Conservation (phyloP, 352 stramenopile genomes). For the Plasmopara muralis region DNA sequence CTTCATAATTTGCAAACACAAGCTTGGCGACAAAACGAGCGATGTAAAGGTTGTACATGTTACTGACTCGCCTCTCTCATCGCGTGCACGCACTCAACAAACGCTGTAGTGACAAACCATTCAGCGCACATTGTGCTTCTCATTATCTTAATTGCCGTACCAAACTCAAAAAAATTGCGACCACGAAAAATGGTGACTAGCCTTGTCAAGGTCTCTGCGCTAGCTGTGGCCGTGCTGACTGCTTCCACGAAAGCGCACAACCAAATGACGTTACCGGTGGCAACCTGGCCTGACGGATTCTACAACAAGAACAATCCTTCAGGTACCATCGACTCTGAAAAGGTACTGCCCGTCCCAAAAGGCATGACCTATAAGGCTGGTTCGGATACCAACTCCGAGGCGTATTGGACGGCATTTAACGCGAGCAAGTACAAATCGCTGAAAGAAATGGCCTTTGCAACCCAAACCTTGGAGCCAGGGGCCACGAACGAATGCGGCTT, state of each 20-base stretch:
- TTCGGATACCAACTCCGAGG: constrained; percentile 20
- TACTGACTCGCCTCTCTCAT: too few species aligned
- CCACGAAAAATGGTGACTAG: neutral
- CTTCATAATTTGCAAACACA: too few species aligned
- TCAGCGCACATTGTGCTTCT: neutral
- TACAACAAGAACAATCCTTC: constrained; percentile 24
- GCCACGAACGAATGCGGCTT: constrained; percentile 29
- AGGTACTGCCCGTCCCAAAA: constrained; percentile 17
- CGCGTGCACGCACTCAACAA: too few species aligned
- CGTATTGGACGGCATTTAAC: constrained; percentile 32
- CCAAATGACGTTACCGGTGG: constrained; percentile 30
- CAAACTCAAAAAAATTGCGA: constrained; percentile 5
- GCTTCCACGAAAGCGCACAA: constrained; percentile 18
- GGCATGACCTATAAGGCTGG: constrained; percentile 25
- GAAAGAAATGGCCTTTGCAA: constrained; percentile 28
- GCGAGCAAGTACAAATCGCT: constrained; percentile 40
- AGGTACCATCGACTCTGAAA: constrained; percentile 16
- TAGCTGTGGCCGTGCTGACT: constrained; percentile 5
- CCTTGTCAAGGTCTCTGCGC: constrained; percentile 5
- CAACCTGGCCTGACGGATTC: constrained; percentile 25
- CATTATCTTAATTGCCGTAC: neutral
- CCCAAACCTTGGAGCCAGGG: constrained; percentile 20
- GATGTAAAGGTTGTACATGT: too few species aligned
- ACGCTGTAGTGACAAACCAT: constrained; percentile 3
- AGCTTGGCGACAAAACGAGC: too few species aligned